Base-by-base conservation (phyloP, 805 yeast genomes). In the Metschnikowia arizonensis region DNA sequence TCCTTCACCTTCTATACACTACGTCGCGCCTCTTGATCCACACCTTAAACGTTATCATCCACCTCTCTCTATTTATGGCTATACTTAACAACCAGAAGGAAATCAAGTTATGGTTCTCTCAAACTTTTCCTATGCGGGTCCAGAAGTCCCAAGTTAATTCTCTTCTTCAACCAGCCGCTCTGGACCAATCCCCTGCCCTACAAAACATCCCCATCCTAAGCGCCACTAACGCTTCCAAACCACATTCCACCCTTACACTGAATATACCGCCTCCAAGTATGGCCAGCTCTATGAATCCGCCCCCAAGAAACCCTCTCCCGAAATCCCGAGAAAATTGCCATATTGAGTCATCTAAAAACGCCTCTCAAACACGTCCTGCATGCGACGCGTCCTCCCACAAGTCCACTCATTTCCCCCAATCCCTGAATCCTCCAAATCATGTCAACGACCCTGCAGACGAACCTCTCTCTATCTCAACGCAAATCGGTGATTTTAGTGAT, bases 41-140 rank as follows among this genome's bases (percentile, higher is more conserved):
- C 30, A 18, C 29, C 28, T 38, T 23, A 15, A 28, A 12, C 32
- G 11, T 11, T 14, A 7, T 25, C 11, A 36, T 34, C 21, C 28
- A 11, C 10, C 29, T 19, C 21, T 3, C 23, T 17, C 33, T 30
- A 14, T 21, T 15, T 38, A 54, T 54, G 57, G 55, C 53, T 38
- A 49, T 54, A 36, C 47, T 47, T n/a, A 54, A 54, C 44, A 54
- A 54, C 38, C 49, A 47, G 29, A 29, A 44, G 18, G 58, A 54
- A 14, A 47, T 46, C 44, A 47, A 47, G 31, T 33, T 46, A 4
- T 54, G 58, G 58, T 28, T 53, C 40, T 50, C 46, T n/a, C 23
- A 42, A 19, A 43, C 46, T 3, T 17, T 32, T 12, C 57, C 58
- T 3, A 50, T 47, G 14, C 41, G 44, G 19, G 50, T 47, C 2